Percentiles rank a stretch among this genome's conserved stretches.
Conservation (phyloP, 352 stramenopile species). For the Globisporangium cederbergense region DNA sequence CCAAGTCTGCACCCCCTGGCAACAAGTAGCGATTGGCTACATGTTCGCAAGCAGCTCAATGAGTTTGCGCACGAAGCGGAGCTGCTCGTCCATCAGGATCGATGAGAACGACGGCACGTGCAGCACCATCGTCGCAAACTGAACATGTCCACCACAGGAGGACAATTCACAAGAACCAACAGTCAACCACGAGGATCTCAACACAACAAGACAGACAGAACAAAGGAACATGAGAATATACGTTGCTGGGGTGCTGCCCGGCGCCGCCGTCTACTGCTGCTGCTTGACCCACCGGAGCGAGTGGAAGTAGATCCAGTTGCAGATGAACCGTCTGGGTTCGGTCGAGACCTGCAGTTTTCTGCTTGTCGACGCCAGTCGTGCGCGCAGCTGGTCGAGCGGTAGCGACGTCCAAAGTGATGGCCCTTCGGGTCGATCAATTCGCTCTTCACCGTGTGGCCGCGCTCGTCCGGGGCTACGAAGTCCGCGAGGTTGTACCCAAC, state of each 20-base stretch:
- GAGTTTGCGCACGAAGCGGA: slow-evolving; percentile 2
- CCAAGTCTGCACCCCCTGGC: neutral
- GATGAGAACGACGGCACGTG: neutral
- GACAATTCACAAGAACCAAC: neutral
- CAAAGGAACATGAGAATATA: neutral
- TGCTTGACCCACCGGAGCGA: slow-evolving; percentile 3
- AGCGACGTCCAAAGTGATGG: neutral
- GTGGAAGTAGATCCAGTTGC: slow-evolving; percentile 8
- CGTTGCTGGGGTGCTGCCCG: neutral
- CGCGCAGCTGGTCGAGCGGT: slow-evolving; percentile 1
- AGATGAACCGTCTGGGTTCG: slow-evolving; percentile 1
- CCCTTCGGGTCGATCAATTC: slow-evolving; percentile 6
- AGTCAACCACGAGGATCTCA: neutral
- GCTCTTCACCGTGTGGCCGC: neutral
- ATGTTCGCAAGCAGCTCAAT: neutral
- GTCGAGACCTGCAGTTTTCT: neutral
- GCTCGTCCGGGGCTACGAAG: neutral
- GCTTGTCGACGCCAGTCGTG: neutral
- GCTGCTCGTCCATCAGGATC: slow-evolving; percentile 1
- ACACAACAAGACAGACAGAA: neutral
- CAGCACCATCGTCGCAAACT: slow-evolving; percentile 2
- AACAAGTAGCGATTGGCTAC: neutral
- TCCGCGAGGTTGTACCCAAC: neutral
- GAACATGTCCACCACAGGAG: neutral
- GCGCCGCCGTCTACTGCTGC: neutral